phyloP scores from a whole-genome alignment of 306 rosid genomes.

The Fagus sylvatica region DNA sequence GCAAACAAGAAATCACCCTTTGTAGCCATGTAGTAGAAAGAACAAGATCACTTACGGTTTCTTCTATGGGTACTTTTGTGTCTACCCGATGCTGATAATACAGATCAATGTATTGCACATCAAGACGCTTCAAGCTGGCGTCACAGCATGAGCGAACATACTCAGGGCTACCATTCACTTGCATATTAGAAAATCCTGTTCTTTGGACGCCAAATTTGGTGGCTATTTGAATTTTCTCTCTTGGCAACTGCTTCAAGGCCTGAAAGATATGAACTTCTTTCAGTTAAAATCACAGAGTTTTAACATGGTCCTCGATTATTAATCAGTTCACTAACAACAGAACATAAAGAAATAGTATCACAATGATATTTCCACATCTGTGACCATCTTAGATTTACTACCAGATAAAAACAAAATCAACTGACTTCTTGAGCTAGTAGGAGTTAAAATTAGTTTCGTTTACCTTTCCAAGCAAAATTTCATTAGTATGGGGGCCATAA shows the following conservation, averaged over 20 bases:
- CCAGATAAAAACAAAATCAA: background rate
- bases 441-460: background rate
- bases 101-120: conserved; percentile 66
- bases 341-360: background rate
- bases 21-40: background rate
- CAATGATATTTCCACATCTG: background rate
- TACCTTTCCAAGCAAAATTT: conserved; percentile 42
- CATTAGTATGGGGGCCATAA: conserved; percentile 36
- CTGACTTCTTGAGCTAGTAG: background rate
- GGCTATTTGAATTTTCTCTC: conserved; percentile 73
- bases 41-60: conserved; percentile 45
- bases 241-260: conserved; percentile 66
- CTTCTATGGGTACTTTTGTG: conserved; percentile 63
- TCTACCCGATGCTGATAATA: conserved; percentile 72
- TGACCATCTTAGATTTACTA: background rate
- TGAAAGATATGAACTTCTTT: conserved; percentile 17
- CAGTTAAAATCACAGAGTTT: background rate
- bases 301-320: background rate
- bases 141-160: conserved; percentile 73
- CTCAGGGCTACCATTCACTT: conserved; percentile 59
- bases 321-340: background rate
- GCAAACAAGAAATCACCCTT: background rate
- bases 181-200: background rate
- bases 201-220: conserved; percentile 68
- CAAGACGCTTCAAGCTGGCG: conserved; percentile 76